Evolutionary conservation across 2,329 filamentous ascomycete species (phyloP).

Genomic region (Fusarium virguliforme): DNA sequence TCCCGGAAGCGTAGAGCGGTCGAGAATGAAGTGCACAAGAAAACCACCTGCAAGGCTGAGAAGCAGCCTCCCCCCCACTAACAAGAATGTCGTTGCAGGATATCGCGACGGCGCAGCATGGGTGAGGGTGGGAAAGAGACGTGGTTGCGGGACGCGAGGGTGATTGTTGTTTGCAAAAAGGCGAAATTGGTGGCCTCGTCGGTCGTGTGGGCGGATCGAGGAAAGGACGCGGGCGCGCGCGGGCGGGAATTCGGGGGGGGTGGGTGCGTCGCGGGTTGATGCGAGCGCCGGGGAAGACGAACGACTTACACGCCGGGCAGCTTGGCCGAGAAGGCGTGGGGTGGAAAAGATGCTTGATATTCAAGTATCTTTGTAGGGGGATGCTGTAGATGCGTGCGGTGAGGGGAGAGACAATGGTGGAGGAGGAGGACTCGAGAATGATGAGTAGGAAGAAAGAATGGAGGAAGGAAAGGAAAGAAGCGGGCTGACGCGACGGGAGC

Average conservation of each 20-base stretch:
- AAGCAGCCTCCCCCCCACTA: constrained; percentile 51
- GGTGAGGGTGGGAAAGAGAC: constrained; percentile 15
- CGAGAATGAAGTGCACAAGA: constrained; percentile 33
- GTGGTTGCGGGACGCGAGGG: constrained; percentile 30
- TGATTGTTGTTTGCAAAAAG: constrained; percentile 32
- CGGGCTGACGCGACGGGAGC: constrained; percentile 52
- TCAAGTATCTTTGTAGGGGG: constrained; percentile 9
- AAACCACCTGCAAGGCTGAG: constrained; percentile 48
- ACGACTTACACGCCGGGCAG: constrained; percentile 56
- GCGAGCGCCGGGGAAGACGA: constrained; percentile 27
- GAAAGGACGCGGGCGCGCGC: constrained; percentile 44
- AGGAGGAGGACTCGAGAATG: constrained; percentile 27
- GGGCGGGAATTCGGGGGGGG: constrained; percentile 45
- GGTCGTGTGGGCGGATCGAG: constrained; percentile 37
- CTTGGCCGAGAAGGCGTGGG: constrained; percentile 31
- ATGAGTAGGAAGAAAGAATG: constrained; percentile 40
- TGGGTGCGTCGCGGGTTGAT: constrained; percentile 46
- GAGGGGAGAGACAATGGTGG: constrained; percentile 23
- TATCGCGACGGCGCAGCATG: constrained; percentile 44
- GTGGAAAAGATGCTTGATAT: constrained; percentile 40
- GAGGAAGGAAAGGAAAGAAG: constrained; percentile 44
- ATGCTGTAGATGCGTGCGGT: constrained; percentile 24
- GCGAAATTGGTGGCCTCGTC: constrained; percentile 33
- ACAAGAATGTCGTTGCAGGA: constrained; percentile 42
- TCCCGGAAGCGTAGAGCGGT: constrained; percentile 37